A percentile compares a stretch with the other conserved stretches of the same genome.
phyloP scores from a whole-genome alignment of 2,329 filamentous ascomycete species.

The Botrytis sinoallii region DNA sequence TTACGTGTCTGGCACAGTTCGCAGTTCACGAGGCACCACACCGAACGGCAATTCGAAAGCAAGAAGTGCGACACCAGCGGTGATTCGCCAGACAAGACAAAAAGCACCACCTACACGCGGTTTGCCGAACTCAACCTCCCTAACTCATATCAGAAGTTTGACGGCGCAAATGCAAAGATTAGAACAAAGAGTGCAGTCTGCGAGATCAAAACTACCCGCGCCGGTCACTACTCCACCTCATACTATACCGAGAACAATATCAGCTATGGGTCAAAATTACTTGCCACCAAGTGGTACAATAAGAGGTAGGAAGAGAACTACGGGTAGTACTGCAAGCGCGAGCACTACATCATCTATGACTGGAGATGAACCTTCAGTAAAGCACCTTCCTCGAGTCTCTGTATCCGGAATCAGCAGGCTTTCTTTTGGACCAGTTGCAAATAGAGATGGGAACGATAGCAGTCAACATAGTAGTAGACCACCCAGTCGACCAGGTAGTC shows the following conservation, averaged over 20 bases:
- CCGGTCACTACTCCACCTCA: slow-evolving; percentile 75
- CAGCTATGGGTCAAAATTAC: slow-evolving; percentile 41
- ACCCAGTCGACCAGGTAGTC: slow-evolving; percentile 34
- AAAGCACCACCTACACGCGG: slow-evolving; percentile 41
- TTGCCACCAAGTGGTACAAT: slow-evolving; percentile 59
- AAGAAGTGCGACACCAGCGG: slow-evolving; percentile 38
- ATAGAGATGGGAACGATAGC: slow-evolving; percentile 39
- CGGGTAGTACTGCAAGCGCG: slow-evolving; percentile 44
- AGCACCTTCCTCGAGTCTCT: slow-evolving; percentile 57
- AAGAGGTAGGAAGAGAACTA: slow-evolving; percentile 67
- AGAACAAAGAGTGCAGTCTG: slow-evolving; percentile 88
- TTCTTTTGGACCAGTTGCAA: slow-evolving; percentile 61
- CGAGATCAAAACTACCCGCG: slow-evolving; percentile 84
- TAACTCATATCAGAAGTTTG: slow-evolving; percentile 88
- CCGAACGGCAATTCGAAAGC: slow-evolving; percentile 25
- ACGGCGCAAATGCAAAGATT: slow-evolving; percentile 97
- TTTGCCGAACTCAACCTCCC: slow-evolving; percentile 62
- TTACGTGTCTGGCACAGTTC: slow-evolving; percentile 28
- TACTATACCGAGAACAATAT: slow-evolving; percentile 63
- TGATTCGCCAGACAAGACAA: slow-evolving; percentile 42
- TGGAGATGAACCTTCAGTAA: slow-evolving; percentile 39
- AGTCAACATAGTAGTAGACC: slow-evolving; percentile 21
- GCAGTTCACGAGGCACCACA: slow-evolving; percentile 30
- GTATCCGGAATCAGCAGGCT: slow-evolving; percentile 60
- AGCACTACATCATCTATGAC: slow-evolving; percentile 28